Evolutionary conservation across 1,139 yeast species (phyloP).

Genomic region (Magnusiomyces magnusii): DNA sequence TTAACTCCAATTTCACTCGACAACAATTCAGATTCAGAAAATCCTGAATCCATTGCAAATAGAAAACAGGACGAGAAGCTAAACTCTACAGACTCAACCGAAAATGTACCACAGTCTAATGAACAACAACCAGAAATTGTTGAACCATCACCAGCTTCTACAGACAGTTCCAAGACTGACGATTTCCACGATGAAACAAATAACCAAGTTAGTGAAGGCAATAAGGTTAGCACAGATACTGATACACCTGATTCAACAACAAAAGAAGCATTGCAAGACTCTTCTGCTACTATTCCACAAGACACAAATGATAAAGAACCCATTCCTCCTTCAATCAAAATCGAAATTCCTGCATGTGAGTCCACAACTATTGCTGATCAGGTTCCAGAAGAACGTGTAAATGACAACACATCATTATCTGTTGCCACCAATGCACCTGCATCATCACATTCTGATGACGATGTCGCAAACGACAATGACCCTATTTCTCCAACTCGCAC

Average conservation of each 20-base stretch:
- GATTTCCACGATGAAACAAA: background rate
- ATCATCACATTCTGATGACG: slow-evolving; percentile 2
- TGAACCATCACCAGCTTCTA: no score
- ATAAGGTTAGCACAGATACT: background rate
- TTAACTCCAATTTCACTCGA: no score
- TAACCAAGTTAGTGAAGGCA: background rate
- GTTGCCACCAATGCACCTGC: background rate
- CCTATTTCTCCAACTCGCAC: slow-evolving; percentile 8
- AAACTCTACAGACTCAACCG: no score
- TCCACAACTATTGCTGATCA: background rate
- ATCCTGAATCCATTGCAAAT: no score
- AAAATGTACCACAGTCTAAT: no score
- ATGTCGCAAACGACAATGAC: slow-evolving; percentile 3
- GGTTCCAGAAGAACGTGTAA: background rate
- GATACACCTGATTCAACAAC: background rate
- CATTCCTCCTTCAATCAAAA: background rate
- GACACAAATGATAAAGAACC: background rate
- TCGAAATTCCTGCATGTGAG: background rate
- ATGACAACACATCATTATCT: background rate
- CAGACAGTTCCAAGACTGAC: background rate
- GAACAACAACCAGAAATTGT: no score
- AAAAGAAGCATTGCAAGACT: background rate
- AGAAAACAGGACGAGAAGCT: no score
- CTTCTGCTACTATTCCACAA: no score
- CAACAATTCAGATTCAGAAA: no score